Conservation (phyloP, 768 basidiomycete genomes). For the Tubosaeta sp. region DNA sequence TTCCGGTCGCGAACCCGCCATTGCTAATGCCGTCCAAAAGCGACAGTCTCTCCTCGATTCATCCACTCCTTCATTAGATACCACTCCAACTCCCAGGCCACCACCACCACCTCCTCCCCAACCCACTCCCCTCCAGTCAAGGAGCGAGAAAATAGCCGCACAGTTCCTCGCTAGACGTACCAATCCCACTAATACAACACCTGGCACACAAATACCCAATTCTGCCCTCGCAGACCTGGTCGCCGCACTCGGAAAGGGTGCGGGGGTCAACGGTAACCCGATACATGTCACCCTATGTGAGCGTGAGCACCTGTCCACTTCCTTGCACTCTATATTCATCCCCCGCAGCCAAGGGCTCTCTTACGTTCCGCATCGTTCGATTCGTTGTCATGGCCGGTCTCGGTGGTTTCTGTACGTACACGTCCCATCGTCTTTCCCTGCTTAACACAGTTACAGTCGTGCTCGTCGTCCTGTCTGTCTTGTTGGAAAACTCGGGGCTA, state of each 20-base stretch:
- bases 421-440: background rate
- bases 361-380: constrained; percentile 58
- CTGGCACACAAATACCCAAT: constrained; percentile 17
- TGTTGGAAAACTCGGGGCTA: constrained; percentile 91
- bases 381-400: constrained; percentile 56
- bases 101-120: constrained; percentile 10
- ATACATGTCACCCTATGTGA: constrained; percentile 81
- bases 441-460: constrained; percentile 47
- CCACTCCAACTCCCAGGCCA: constrained; percentile 14
- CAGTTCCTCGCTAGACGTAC: constrained; percentile 33
- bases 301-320: constrained; percentile 44
- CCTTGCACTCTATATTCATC: background rate
- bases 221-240: constrained; percentile 40
- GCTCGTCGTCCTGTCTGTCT: constrained; percentile 79
- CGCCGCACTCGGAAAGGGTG: constrained; percentile 39
- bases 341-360: constrained; percentile 59
- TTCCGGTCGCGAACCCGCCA: constrained; percentile 50
- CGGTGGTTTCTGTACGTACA: constrained; percentile 60
- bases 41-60: constrained; percentile 58
- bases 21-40: constrained; percentile 62
- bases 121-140: constrained; percentile 20
- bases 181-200: constrained; percentile 5
- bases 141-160: constrained; percentile 42
- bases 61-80: constrained; percentile 6
- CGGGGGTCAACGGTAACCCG: constrained; percentile 50